Base-by-base conservation (phyloP, 331 rosid genomes). In the Pyracantha coccinea region DNA sequence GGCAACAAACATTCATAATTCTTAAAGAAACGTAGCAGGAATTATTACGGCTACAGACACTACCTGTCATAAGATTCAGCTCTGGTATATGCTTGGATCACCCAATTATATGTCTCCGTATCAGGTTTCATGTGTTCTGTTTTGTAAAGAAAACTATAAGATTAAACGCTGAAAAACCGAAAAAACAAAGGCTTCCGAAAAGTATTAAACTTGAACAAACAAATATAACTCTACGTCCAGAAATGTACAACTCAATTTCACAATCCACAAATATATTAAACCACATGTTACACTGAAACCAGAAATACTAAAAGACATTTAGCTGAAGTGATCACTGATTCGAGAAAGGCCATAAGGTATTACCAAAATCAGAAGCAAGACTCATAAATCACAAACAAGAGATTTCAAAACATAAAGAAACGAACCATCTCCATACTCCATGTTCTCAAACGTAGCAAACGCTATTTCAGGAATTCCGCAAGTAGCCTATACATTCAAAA, bases 1-100 rank as follows among this genome's bases (percentile, higher is more conserved):
- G 47, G 47, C 47, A 41, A 41, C 1, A 11, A 41, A 41, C 11
- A 47, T 21, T 50, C 32, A 63, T 15, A 15, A 32, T 17, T 19
- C 32, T 53, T 45, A 29, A 47, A 14, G 47, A 52, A 23, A 52
- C 0, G 7, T n/a, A 32, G 78, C 63, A 21, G 20, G 68, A 25
- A 35, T 55, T 25, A 54, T 44, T 38, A 60, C 20, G 71, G 67
- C 35, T 60, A 21, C 28, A 65, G 53, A 72, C 61, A 52, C 23
- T 77, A 94, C 99, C 99, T 92, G 86, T 94, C 99, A 81, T 94
- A 94, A 82, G 99, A 85, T 76, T 94, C 99, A 77, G 99, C 99
- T 85, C 96, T 92, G 71, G 97, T 90, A 84, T 88, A 94, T 41
- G 99, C 99, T 86, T 94, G 97, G 80, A 94, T 90, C 83, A 94